Base-by-base conservation (phyloP, 441 rosid genomes). In the Erysimum pusillum region DNA sequence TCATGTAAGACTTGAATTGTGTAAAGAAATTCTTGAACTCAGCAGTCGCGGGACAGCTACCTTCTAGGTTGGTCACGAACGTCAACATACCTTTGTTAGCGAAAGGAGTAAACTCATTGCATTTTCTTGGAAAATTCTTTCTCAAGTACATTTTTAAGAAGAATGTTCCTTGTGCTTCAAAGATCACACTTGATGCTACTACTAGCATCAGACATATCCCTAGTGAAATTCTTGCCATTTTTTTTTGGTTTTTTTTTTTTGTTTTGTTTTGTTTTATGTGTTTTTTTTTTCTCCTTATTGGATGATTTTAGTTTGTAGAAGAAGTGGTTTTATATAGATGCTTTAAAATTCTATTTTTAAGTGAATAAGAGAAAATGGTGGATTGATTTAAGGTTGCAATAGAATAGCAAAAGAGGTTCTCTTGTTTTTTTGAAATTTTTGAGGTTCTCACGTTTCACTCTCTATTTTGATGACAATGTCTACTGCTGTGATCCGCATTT, bases 21-120 rank as follows among this genome's bases (percentile, higher is more conserved):
- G 78, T 13, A 13, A 78, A 78, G 61, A 78, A 78, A 1, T 0
- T 31, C 20, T 78, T 68, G 71, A 79, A 79, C 44, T 73, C 82
- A 0, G 75, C 2, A 9, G 75, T 73, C 8, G 60, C 5, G 0
- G 78, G 82, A 46, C 57, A 62, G 0, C 13, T 9, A 28, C 11
- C 1, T 68, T 79, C 75, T 1, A 79, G 75, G 61, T 74, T 5
- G 15, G 42, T 39, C 46, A 12, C 18, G 2, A 73, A 53, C 11
- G 7, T 12, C 3, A 58, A 2, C 28, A 78, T 36, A 45, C 81
- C 81, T 11, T 38, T 67, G 46, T 67, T 73, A 4, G 54, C 78
- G 6, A 25, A 78, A 18, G 71, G 78, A 10, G 69, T 51, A 42
- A 73, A 67, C 14, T 78, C 81, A 22, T 36, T 53, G 34, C 75